Evolutionary conservation across 1,284 basidiomycete genomes (phyloP).

Genomic region (Anthracocystis walkeri): DNA sequence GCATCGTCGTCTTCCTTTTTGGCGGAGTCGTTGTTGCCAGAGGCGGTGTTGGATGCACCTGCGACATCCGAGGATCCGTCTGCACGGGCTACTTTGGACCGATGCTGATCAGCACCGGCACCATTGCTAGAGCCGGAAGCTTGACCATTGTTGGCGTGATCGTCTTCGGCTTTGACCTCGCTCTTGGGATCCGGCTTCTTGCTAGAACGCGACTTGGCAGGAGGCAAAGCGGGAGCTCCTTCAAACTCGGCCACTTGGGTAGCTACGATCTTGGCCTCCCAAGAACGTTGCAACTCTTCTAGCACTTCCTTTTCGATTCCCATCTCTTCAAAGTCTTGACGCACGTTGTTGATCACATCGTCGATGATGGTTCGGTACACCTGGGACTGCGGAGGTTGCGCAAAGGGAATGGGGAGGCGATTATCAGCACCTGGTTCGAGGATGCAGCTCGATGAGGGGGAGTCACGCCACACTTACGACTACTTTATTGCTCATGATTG

Average conservation of each 20-base stretch:
- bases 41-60: slow-evolving; percentile 16
- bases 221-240: slow-evolving; percentile 70
- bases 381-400: slow-evolving; percentile 77
- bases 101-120: slow-evolving; percentile 29
- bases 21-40: slow-evolving; percentile 9
- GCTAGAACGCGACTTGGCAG: slow-evolving; percentile 45
- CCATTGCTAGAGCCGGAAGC: slow-evolving; percentile 17
- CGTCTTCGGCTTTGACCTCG: slow-evolving; percentile 41
- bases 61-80: slow-evolving; percentile 39
- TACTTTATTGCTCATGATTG: slow-evolving; percentile 59
- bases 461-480: slow-evolving; percentile 37
- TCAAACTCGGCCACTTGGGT: slow-evolving; percentile 95
- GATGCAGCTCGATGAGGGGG: not conserved
- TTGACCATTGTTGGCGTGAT: slow-evolving; percentile 14
- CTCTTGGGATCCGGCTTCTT: slow-evolving; percentile 40
- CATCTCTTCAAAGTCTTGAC: slow-evolving; percentile 95
- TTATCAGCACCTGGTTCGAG: not conserved
- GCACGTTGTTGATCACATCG: slow-evolving; percentile 89
- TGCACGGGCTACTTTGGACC: slow-evolving; percentile 44
- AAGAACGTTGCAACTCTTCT: slow-evolving; percentile 89
- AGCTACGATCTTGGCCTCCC: slow-evolving; percentile 90
- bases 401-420: not conserved
- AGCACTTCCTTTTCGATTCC: slow-evolving; percentile 93
- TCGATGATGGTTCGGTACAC: slow-evolving; percentile 96
- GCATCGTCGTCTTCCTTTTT: slow-evolving; percentile 32